A percentile compares a stretch with the other conserved stretches of the same genome.
phyloP scores from a whole-genome alignment of 2,329 filamentous ascomycete species.

The Simplicillium aogashimaense region DNA sequence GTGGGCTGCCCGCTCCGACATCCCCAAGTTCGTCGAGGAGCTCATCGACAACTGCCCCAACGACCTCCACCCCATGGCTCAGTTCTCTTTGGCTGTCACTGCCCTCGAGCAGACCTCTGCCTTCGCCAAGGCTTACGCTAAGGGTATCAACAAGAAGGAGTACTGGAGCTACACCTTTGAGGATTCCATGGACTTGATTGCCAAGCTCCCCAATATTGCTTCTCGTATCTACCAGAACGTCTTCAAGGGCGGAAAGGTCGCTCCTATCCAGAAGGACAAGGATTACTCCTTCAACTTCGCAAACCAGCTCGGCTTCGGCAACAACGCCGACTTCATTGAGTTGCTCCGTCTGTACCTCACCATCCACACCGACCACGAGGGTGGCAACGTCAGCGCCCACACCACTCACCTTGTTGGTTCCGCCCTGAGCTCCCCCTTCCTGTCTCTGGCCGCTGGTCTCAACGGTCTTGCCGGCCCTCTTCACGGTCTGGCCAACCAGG shows the following conservation, averaged over 20 bases:
- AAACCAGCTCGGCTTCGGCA: constrained; percentile 95
- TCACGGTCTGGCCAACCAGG: constrained; percentile 98
- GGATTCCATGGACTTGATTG: constrained; percentile 99
- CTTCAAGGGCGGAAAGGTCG: constrained; percentile 99
- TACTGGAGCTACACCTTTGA: constrained; percentile 99
- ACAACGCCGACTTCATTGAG: constrained; percentile 95
- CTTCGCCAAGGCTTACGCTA: constrained; percentile 97
- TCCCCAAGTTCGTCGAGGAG: constrained; percentile 98
- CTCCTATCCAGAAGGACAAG: constrained; percentile 94
- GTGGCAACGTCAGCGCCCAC: constrained; percentile 97
- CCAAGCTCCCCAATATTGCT: constrained; percentile 97
- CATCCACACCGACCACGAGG: constrained; percentile 99
- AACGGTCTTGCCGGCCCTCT: constrained; percentile 98
- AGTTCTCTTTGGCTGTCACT: constrained; percentile 95
- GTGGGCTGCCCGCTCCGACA: constrained; percentile 93
- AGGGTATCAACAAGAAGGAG: constrained; percentile 98
- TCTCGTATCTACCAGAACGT: constrained; percentile 99
- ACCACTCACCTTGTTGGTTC: constrained; percentile 96
- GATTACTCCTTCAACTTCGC: constrained; percentile 99
- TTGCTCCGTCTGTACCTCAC: constrained; percentile 98
- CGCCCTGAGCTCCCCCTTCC: constrained; percentile 93
- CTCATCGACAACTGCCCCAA: constrained; percentile 99
- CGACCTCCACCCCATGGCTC: constrained; percentile 98
- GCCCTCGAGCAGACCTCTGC: constrained; percentile 97
- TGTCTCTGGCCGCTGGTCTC: constrained; percentile 90